These are phyloP conservation scores for Heterobasidion occidentale DNA, from an alignment of 1,284 basidiomycete species.

Conservation along the genomic window DNA sequence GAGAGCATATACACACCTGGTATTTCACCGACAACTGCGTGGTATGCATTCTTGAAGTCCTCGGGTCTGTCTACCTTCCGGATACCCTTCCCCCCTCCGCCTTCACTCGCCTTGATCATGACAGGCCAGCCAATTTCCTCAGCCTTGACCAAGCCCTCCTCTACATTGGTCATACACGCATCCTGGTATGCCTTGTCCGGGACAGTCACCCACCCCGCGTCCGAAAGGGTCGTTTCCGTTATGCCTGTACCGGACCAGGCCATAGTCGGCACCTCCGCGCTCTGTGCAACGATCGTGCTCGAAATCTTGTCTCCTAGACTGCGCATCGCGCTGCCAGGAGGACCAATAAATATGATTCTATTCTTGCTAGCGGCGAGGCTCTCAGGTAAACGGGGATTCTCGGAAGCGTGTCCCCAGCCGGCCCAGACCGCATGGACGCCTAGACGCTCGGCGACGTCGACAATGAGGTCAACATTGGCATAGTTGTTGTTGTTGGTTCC, in stretches of 20 bases:
- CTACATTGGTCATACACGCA: slow-evolving; percentile 88
- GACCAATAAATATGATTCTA: slow-evolving; percentile 99
- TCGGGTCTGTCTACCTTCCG: slow-evolving; percentile 83
- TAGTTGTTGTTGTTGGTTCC: slow-evolving; percentile 99
- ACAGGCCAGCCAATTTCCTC: slow-evolving; percentile 93
- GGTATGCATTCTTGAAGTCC: slow-evolving; percentile 89
- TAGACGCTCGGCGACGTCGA: slow-evolving; percentile 95
- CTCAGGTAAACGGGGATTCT: slow-evolving; percentile 98
- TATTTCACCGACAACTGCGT: slow-evolving; percentile 94
- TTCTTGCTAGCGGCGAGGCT: slow-evolving; percentile 85
- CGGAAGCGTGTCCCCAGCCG: slow-evolving; percentile 99
- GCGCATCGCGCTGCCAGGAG: slow-evolving; percentile 98
- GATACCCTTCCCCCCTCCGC: slow-evolving; percentile 99
- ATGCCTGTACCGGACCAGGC: slow-evolving; percentile 98
- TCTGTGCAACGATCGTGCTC: slow-evolving; percentile 98
- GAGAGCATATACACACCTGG: slow-evolving; percentile 55
- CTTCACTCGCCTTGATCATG: slow-evolving; percentile 99
- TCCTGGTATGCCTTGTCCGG: slow-evolving; percentile 85
- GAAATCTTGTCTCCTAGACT: slow-evolving; percentile 99
- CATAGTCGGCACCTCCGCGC: slow-evolving; percentile 97
- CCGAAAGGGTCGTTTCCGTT: slow-evolving; percentile 79
- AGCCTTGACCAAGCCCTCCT: slow-evolving; percentile 81
- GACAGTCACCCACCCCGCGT: slow-evolving; percentile 90
- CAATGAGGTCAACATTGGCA: slow-evolving; percentile 98
- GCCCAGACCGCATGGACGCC: slow-evolving; percentile 99